phyloP scores from a whole-genome alignment of 2,329 filamentous ascomycete species.

The Arthrobotrys sphaeroides region DNA sequence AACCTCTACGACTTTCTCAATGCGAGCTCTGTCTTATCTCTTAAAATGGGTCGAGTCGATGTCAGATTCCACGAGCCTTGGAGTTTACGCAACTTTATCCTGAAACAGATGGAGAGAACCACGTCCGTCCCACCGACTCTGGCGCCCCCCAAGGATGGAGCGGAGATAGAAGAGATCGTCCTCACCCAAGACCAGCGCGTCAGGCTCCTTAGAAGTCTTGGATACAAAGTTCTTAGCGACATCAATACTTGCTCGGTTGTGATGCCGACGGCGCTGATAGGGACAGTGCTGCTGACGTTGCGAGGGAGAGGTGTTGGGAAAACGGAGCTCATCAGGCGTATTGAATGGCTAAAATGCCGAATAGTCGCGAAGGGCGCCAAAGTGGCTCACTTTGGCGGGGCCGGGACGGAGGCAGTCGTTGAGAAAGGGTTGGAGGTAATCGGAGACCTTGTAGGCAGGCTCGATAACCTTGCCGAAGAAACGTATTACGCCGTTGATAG shows the following conservation, averaged over 20 bases:
- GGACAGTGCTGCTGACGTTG: conserved; percentile 89
- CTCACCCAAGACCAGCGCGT: conserved; percentile 68
- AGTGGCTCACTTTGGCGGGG: conserved; percentile 89
- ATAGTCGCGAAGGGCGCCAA: conserved; percentile 81
- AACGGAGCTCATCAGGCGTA: conserved; percentile 80
- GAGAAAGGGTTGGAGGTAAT: conserved; percentile 90
- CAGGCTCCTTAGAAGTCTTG: conserved; percentile 82
- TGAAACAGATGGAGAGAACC: conserved; percentile 71
- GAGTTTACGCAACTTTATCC: conserved; percentile 84
- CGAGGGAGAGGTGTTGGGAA: conserved; percentile 91
- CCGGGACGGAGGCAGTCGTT: conserved; percentile 81
- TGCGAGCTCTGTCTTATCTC: conserved; percentile 83
- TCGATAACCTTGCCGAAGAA: conserved; percentile 82
- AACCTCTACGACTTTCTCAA: conserved; percentile 90
- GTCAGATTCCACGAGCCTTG: conserved; percentile 96
- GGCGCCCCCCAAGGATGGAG: conserved; percentile 56
- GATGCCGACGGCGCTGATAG: conserved; percentile 96
- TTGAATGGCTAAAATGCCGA: conserved; percentile 87
- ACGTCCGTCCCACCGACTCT: conserved; percentile 59
- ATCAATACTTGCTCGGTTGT: conserved; percentile 97
- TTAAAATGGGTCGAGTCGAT: conserved; percentile 90
- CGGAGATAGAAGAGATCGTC: conserved; percentile 34
- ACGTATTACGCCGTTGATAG: conserved; percentile 95
- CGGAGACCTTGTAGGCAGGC: conserved; percentile 83
- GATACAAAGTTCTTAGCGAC: conserved; percentile 89